Conservation (phyloP, 176 grass and related monocot species). For the Eragrostis curvula region DNA sequence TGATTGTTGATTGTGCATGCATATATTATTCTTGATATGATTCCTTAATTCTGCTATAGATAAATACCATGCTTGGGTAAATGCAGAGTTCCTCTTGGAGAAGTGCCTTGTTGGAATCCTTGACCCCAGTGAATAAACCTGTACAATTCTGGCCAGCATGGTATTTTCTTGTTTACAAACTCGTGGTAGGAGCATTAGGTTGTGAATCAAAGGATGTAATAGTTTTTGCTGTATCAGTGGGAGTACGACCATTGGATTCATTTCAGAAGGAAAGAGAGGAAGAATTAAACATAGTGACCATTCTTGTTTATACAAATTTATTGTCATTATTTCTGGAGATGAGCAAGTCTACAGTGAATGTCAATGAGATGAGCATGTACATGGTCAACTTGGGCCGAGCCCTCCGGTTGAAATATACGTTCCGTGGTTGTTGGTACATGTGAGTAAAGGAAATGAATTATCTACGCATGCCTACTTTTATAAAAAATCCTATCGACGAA, state of each 20-base stretch:
- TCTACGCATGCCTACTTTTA: no score
- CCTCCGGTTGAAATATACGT: no score
- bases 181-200: neutral
- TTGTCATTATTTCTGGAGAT: conserved; percentile 7
- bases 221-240: neutral
- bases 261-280: neutral
- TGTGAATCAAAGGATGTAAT: conserved; percentile 16
- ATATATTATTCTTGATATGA: conserved; percentile 25
- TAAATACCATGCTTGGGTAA: conserved; percentile 98
- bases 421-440: no score
- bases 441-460: no score
- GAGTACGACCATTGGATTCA: neutral
- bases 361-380: neutral
- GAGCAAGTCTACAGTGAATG: neutral
- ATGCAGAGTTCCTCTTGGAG: conserved; percentile 90
- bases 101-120: conserved; percentile 84
- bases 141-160: neutral
- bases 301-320: neutral
- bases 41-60: conserved; percentile 74
- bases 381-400: no score
- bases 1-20: neutral
- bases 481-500: neutral
- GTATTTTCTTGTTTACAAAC: neutral
- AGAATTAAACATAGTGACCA: neutral
- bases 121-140: conserved; percentile 56